phyloP scores from a whole-genome alignment of 495 filamentous ascomycete genomes.

The Xylaria curta region DNA sequence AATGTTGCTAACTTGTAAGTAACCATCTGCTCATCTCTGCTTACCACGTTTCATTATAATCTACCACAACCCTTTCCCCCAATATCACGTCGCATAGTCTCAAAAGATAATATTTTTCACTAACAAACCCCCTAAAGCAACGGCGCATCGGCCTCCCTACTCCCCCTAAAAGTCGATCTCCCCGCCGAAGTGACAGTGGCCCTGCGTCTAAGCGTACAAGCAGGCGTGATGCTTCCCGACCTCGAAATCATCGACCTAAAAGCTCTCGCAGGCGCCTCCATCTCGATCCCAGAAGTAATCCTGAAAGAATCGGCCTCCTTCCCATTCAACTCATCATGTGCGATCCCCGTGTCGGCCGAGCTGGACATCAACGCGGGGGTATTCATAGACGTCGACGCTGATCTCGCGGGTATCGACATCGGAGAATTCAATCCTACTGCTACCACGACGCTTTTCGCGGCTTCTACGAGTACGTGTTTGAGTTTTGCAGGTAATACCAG shows the following conservation, averaged over 20 bases:
- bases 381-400: slow-evolving; percentile 40
- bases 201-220: slow-evolving; percentile 36
- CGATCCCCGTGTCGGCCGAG: slow-evolving; percentile 36
- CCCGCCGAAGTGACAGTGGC: slow-evolving; percentile 39
- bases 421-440: slow-evolving; percentile 33
- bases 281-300: slow-evolving; percentile 38
- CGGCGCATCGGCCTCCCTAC: slow-evolving; percentile 35
- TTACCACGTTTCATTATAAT: background rate
- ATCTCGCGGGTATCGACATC: slow-evolving; percentile 28
- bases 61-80: background rate
- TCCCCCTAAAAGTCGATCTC: slow-evolving; percentile 36
- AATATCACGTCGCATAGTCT: background rate
- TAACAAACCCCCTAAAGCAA: slow-evolving; percentile 29
- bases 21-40: background rate
- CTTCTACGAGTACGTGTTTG: slow-evolving; percentile 42
- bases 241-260: slow-evolving; percentile 34
- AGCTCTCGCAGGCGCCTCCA: slow-evolving; percentile 36
- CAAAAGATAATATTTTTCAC: background rate
- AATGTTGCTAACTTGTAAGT: slow-evolving; percentile 39
- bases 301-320: slow-evolving; percentile 30
- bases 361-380: slow-evolving; percentile 40
- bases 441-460: slow-evolving; percentile 41
- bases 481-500: slow-evolving; percentile 13
- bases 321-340: slow-evolving; percentile 31
- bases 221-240: slow-evolving; percentile 32